Percentiles rank a stretch among this genome's conserved stretches.
These are phyloP conservation scores for Nakaseomyces glabratus DNA, from an alignment of 1,139 yeast species.

Conservation along the genomic window DNA sequence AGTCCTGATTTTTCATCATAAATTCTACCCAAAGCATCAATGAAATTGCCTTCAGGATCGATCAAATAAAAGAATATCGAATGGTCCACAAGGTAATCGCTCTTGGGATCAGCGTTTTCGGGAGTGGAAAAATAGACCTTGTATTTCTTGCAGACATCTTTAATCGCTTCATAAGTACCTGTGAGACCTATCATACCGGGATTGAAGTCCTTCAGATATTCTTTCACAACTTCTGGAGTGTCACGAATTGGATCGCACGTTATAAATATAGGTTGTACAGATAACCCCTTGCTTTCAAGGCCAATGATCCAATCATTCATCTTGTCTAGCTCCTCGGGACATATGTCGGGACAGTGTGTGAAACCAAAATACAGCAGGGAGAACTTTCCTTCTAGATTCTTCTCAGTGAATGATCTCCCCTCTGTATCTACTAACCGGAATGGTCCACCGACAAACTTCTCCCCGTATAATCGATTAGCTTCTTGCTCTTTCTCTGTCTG, in stretches of 20 bases:
- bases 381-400: constrained; percentile 68
- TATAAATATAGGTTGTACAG: constrained; percentile 76
- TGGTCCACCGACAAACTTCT: constrained; percentile 87
- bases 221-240: constrained; percentile 69
- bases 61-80: constrained; percentile 90
- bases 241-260: constrained; percentile 97
- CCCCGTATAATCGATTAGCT: constrained; percentile 79
- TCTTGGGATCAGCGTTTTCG: constrained; percentile 44
- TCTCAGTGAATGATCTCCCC: constrained; percentile 64
- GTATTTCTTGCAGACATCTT: constrained; percentile 73
- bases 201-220: constrained; percentile 79
- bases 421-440: constrained; percentile 63
- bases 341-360: constrained; percentile 94
- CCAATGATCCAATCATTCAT: constrained; percentile 61
- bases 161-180: constrained; percentile 78
- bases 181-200: constrained; percentile 83
- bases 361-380: constrained; percentile 86
- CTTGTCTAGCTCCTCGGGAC: constrained; percentile 95
- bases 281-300: constrained; percentile 42
- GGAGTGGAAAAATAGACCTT: constrained; percentile 96
- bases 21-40: constrained; percentile 90
- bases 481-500: constrained; percentile 71
- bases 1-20: constrained; percentile 73
- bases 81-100: constrained; percentile 88
- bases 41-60: constrained; percentile 94